Conservation (phyloP, 2,329 filamentous ascomycete species). For the Xylaria sp. region DNA sequence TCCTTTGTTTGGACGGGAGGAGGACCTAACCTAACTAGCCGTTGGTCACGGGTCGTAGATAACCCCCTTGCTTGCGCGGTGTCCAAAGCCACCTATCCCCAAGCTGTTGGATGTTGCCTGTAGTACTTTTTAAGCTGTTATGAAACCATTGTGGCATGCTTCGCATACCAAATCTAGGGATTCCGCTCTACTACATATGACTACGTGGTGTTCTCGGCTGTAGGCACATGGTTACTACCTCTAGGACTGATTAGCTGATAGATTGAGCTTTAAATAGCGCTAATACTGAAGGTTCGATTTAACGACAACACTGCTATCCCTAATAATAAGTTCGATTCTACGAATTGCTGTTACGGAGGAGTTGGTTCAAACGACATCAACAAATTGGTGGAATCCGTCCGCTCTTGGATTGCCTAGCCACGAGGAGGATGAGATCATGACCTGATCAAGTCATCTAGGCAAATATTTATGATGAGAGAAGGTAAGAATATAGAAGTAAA, state of each 20-base stretch:
- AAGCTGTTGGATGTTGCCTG: background rate
- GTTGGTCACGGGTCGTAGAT: no score
- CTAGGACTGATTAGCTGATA: background rate
- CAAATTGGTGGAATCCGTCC: background rate
- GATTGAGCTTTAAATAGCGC: constrained; percentile 12
- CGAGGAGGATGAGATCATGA: background rate
- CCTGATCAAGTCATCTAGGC: background rate
- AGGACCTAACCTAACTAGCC: background rate
- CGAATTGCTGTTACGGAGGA: background rate
- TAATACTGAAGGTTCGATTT: background rate
- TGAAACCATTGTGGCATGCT: background rate
- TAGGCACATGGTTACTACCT: background rate
- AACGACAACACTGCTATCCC: constrained; percentile 2
- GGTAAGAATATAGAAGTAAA: background rate
- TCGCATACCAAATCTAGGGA: constrained; percentile 2
- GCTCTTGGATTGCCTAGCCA: background rate
- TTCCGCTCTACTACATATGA: background rate
- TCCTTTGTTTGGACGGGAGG: background rate
- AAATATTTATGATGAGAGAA: background rate
- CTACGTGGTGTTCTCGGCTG: background rate
- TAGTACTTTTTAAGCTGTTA: background rate
- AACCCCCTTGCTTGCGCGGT: background rate
- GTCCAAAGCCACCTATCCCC: background rate
- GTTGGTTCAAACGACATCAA: background rate
- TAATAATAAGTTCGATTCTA: constrained; percentile 5